Conservation (phyloP, 768 basidiomycete species). For the Pluteus cervinus region DNA sequence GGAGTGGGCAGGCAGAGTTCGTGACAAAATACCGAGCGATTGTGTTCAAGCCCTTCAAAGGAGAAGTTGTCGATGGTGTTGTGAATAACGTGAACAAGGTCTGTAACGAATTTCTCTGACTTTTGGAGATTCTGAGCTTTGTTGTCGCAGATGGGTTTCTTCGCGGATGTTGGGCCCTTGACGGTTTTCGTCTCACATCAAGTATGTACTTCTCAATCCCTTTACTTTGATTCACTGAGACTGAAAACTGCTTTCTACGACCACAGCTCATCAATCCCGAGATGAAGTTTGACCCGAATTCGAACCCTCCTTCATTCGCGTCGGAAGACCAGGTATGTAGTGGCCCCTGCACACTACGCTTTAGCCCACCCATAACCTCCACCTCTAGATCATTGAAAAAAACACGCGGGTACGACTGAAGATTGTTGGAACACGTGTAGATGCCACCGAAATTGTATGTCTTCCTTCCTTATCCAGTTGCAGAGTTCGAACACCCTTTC, state of each 20-base stretch:
- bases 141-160: conserved; percentile 86
- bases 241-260: conserved; percentile 3
- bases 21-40: conserved; percentile 91
- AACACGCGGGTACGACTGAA: conserved; percentile 89
- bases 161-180: conserved; percentile 92
- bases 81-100: conserved; percentile 97
- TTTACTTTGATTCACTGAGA: conserved; percentile 2
- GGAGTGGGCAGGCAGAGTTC: conserved; percentile 95
- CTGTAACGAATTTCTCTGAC: conserved; percentile 15
- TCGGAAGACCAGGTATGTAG: conserved; percentile 74
- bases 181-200: conserved; percentile 95
- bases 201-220: conserved; percentile 46
- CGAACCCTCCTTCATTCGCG: conserved; percentile 94
- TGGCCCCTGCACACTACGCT: not conserved
- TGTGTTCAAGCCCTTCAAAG: conserved; percentile 99
- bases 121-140: not conserved
- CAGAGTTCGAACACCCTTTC: conserved; percentile 3
- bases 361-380: conserved; percentile 3
- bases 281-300: conserved; percentile 91
- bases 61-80: conserved; percentile 95
- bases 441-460: conserved; percentile 94
- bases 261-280: conserved; percentile 89
- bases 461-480: not conserved
- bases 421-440: conserved; percentile 97
- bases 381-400: conserved; percentile 79